phyloP scores from a whole-genome alignment of 371 early-diverging fungal species.

The Apophysomyces ossiformis region DNA sequence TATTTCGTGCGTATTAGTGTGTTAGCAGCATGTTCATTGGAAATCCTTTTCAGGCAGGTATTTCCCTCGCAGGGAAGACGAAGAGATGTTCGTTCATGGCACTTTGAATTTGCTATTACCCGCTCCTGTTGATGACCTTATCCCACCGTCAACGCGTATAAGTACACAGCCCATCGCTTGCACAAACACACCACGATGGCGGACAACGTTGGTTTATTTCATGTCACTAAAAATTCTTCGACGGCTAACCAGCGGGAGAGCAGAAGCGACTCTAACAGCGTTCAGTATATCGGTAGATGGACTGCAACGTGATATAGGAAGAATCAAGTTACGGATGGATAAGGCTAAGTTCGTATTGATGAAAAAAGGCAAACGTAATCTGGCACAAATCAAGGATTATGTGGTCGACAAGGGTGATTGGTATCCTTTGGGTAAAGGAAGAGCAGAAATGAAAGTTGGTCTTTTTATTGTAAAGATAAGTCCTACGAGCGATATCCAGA shows the following conservation, averaged over 20 bases:
- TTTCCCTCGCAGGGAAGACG: conserved; percentile 30
- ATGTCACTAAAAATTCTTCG: conserved; percentile 38
- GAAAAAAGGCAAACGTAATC: conserved; percentile 29
- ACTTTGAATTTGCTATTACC: conserved; percentile 40
- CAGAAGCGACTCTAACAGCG: conserved; percentile 34
- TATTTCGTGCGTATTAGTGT: not conserved
- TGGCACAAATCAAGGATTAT: conserved; percentile 36
- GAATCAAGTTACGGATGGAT: conserved; percentile 27
- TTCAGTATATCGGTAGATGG: conserved; percentile 18
- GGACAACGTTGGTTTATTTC: conserved; percentile 47
- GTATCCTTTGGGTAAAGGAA: conserved; percentile 22
- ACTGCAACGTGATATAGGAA: conserved; percentile 31
- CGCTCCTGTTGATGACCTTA: conserved; percentile 43
- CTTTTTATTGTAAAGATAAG: conserved; percentile 41
- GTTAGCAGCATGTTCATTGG: not conserved
- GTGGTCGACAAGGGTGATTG: conserved; percentile 49
- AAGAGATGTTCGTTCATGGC: conserved; percentile 42
- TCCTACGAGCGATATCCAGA: conserved; percentile 18
- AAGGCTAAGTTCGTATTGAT: conserved; percentile 39
- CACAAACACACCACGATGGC: conserved; percentile 31
- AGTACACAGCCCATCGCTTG: conserved; percentile 33
- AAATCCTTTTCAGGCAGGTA: conserved; percentile 24
- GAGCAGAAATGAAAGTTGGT: conserved; percentile 34
- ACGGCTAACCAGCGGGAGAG: conserved; percentile 26
- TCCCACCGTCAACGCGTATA: conserved; percentile 45